These are phyloP conservation scores for Myriosclerotinia scirpicola DNA, from an alignment of 2,329 filamentous ascomycete genomes.

Conservation along the genomic window DNA sequence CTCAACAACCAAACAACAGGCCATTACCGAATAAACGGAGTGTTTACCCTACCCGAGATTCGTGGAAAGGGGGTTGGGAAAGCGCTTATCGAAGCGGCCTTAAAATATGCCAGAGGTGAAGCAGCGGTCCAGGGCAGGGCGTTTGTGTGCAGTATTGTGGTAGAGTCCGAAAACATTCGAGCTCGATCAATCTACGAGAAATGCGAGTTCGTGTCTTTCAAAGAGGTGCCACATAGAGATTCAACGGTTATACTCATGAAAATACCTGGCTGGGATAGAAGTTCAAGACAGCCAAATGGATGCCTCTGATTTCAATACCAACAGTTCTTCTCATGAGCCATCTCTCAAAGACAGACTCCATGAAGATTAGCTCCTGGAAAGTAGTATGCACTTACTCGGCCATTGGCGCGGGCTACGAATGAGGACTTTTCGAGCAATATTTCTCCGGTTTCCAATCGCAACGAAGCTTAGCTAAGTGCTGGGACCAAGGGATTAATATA, in stretches of 20 bases:
- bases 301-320: not conserved
- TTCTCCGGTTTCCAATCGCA: too few species aligned
- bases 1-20: constrained; percentile 15
- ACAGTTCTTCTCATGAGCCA: not conserved
- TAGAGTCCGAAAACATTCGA: constrained; percentile 41
- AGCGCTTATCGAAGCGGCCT: constrained; percentile 39
- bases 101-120: constrained; percentile 36
- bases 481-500: too few species aligned
- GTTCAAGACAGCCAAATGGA: not conserved
- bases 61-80: constrained; percentile 43
- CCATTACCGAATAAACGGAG: constrained; percentile 42
- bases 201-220: constrained; percentile 41
- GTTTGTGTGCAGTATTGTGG: constrained; percentile 41
- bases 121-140: constrained; percentile 30
- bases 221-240: constrained; percentile 26
- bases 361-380: not conserved
- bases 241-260: constrained; percentile 30
- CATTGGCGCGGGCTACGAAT: not conserved
- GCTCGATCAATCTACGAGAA: constrained; percentile 43
- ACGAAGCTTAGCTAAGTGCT: too few species aligned
- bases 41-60: constrained; percentile 44
- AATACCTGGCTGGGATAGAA: not conserved
- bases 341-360: not conserved
- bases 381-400: too few species aligned
- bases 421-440: too few species aligned